Percentiles rank a stretch among this genome's conserved stretches.
These are phyloP conservation scores for Fusarium sp. DNA, from an alignment of 2,329 filamentous ascomycete species.

Conservation along the genomic window DNA sequence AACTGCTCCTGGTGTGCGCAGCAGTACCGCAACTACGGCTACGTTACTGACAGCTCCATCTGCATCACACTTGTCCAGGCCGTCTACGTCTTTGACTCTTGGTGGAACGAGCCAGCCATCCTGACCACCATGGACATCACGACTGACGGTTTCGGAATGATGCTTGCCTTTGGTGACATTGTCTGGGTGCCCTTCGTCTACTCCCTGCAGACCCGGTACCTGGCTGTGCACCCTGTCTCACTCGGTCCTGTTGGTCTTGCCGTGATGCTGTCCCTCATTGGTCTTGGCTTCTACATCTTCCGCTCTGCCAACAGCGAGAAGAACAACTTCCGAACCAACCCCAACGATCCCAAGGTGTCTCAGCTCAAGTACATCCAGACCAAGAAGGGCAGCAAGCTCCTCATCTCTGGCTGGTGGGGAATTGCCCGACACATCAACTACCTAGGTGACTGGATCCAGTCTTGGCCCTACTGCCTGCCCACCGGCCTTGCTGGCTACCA, in stretches of 20 bases:
- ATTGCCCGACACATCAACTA: conserved; percentile 95
- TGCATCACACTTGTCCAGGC: conserved; percentile 82
- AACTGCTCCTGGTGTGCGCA: conserved; percentile 87
- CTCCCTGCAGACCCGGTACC: conserved; percentile 84
- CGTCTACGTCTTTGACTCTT: conserved; percentile 85
- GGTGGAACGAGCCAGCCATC: conserved; percentile 89
- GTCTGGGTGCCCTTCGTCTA: conserved; percentile 95
- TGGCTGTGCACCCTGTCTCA: conserved; percentile 83
- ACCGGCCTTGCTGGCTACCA: conserved; percentile 87
- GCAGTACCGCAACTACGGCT: conserved; percentile 88
- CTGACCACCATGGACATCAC: conserved; percentile 96
- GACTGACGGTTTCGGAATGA: conserved; percentile 93
- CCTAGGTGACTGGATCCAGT: conserved; percentile 93
- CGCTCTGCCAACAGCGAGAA: conserved; percentile 94
- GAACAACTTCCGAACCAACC: conserved; percentile 91
- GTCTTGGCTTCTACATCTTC: conserved; percentile 88
- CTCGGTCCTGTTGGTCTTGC: conserved; percentile 77
- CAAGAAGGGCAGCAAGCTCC: conserved; percentile 80
- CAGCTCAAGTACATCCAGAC: conserved; percentile 91
- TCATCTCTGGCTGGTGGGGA: conserved; percentile 95
- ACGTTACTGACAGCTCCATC: conserved; percentile 86
- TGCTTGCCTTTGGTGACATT: conserved; percentile 92
- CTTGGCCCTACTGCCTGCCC: conserved; percentile 89
- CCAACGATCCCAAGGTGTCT: conserved; percentile 80
- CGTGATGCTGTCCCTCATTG: conserved; percentile 75